Percentiles rank a stretch among this genome's conserved stretches.
Conservation (phyloP, 495 filamentous ascomycete species). For the Chaetomium fimeti region DNA sequence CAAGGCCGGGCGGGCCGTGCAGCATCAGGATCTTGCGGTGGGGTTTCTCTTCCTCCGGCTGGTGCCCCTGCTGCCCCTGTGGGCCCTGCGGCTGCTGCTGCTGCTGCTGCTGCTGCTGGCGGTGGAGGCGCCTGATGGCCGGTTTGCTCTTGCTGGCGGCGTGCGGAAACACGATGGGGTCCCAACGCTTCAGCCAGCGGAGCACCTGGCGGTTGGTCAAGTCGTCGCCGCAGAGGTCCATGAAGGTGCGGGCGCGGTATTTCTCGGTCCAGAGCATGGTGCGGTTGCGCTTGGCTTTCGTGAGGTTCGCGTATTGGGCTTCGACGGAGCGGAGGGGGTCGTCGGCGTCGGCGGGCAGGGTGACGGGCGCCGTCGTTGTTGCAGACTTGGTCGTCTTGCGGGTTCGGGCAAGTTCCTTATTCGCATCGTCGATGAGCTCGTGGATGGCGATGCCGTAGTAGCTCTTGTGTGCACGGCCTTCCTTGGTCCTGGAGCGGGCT, state of each 20-base stretch:
- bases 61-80: slow-evolving; percentile 16
- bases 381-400: slow-evolving; percentile 21
- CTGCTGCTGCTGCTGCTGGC: too few species aligned
- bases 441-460: slow-evolving; percentile 95
- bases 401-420: slow-evolving; percentile 43
- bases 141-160: slow-evolving; percentile 52
- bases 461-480: slow-evolving; percentile 71
- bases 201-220: slow-evolving; percentile 88
- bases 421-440: slow-evolving; percentile 67
- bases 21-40: slow-evolving; percentile 87
- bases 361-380: slow-evolving; percentile 28
- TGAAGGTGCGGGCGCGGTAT: slow-evolving; percentile 87
- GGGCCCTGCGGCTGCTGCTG: slow-evolving; percentile 26
- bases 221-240: slow-evolving; percentile 91
- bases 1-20: slow-evolving; percentile 86
- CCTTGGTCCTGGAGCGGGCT: slow-evolving; percentile 62
- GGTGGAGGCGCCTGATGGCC: slow-evolving; percentile 6
- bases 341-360: slow-evolving; percentile 31
- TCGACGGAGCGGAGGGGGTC: slow-evolving; percentile 39
- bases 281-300: slow-evolving; percentile 48
- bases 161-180: slow-evolving; percentile 84
- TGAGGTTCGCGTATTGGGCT: slow-evolving; percentile 37
- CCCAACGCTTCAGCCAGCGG: slow-evolving; percentile 92
- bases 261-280: slow-evolving; percentile 80
- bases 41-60: slow-evolving; percentile 59